A percentile compares a stretch with the other conserved stretches of the same genome.
These are phyloP conservation scores for Gremmenia infestans DNA, from an alignment of 2,329 filamentous ascomycete genomes.

Conservation along the genomic window DNA sequence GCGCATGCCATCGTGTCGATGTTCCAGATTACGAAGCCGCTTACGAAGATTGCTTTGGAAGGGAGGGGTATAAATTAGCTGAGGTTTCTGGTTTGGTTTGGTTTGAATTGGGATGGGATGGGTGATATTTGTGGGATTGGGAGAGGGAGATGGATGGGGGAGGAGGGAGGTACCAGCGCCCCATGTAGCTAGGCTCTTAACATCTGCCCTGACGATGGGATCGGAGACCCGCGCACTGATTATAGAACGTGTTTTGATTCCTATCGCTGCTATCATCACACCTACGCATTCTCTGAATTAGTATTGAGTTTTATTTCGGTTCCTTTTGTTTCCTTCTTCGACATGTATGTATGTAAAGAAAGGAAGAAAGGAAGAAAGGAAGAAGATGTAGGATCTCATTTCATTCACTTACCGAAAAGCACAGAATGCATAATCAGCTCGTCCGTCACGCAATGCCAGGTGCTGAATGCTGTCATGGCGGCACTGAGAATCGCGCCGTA, in stretches of 20 bases:
- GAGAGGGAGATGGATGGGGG: neutral
- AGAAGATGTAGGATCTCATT: no score
- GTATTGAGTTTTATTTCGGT: neutral
- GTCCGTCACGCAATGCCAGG: slow-evolving; percentile 30
- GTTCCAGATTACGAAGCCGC: slow-evolving; percentile 51
- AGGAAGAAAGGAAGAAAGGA: no score
- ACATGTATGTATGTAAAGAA: no score
- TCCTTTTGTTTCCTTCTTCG: no score
- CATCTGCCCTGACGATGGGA: slow-evolving; percentile 18
- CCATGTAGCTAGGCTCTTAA: slow-evolving; percentile 22
- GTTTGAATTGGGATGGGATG: no score
- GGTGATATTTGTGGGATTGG: no score
- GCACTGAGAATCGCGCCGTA: slow-evolving; percentile 39
- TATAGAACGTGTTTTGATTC: slow-evolving; percentile 24
- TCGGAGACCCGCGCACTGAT: slow-evolving; percentile 24
- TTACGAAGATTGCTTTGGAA: slow-evolving; percentile 31
- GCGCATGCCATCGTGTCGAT: slow-evolving; percentile 50
- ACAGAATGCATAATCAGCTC: slow-evolving; percentile 25
- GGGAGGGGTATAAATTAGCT: neutral
- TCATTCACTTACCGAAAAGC: slow-evolving; percentile 20
- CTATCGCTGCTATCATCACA: slow-evolving; percentile 22
- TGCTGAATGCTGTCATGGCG: slow-evolving; percentile 39
- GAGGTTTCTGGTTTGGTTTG: neutral
- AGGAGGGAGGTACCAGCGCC: slow-evolving; percentile 17
- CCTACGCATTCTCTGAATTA: slow-evolving; percentile 3